Evolutionary conservation across 371 early-diverging fungal genomes (phyloP).

Genomic region (Capillidium heterosporum): DNA sequence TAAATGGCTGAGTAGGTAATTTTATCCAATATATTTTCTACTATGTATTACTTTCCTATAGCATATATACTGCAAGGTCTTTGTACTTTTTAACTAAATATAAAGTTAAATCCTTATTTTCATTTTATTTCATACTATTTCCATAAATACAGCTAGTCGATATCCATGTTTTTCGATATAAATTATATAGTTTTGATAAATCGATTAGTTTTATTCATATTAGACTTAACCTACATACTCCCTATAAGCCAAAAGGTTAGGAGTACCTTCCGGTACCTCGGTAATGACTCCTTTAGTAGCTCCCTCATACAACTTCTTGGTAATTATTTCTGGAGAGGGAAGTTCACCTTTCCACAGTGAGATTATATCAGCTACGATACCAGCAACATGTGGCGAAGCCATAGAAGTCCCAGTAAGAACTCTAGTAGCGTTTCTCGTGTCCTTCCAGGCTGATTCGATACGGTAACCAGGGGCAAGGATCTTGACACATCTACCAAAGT

Average conservation of each 20-base stretch:
- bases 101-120: no score
- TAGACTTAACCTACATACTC: no score
- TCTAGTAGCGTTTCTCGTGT: slow-evolving; percentile 34
- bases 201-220: no score
- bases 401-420: slow-evolving; percentile 65
- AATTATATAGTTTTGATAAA: no score
- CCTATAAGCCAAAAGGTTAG: not conserved
- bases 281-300: not conserved
- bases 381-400: slow-evolving; percentile 65
- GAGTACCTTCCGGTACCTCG: not conserved
- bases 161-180: no score
- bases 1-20: no score
- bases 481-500: slow-evolving; percentile 81
- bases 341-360: not conserved
- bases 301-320: not conserved
- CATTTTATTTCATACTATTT: no score
- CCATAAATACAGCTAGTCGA: no score
- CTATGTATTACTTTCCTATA: no score
- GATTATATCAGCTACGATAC: slow-evolving; percentile 29
- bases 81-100: no score
- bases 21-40: no score
- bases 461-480: slow-evolving; percentile 87
- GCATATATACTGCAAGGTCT: no score
- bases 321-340: not conserved
- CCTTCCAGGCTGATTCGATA: slow-evolving; percentile 71